Evolutionary conservation across 2,329 filamentous ascomycete genomes (phyloP), one percentile per base, ranked within the genome.

Genomic region (Rutstroemia sp.): DNA sequence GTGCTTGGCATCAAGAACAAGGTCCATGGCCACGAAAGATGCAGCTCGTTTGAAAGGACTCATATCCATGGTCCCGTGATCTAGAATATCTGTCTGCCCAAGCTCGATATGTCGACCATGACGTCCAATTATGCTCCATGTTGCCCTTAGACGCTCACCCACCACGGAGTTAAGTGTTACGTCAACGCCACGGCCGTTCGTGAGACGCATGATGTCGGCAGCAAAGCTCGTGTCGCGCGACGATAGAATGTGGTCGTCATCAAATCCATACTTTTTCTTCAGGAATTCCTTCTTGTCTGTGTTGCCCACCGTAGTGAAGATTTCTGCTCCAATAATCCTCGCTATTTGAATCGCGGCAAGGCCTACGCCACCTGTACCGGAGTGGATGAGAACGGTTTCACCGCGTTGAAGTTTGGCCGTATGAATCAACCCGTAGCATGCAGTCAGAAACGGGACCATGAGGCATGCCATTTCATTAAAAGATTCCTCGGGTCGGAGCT

Each of bases 281-380:
- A 82, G 63, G 4, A 71, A 55, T 0, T 64, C 48, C 7, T 69
- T 70, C 56, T 82, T 77, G 1, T 66, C 60, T 0, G 64, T 46
- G 12, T 65, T 72, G 1, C 61, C 49, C 5, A 76, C 72, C 0
- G 74, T 79, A 2, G 69, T 71, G 54, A 75, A 77, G 2, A 81
- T 62, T 2, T 72, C 61, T n/a, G 69, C 69, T 1, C 67, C 66
- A 2, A 67, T 27, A 37, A 58, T 59, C 30, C 72, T 66, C 0
- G 70, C 69, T 0, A 73, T 21, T 2, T 59, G 52, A 16, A 73
- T 69, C 5, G 58, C 59, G 18, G 59, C 58, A 50, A 62, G 60
- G 16, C 64, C 63, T 1, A 65, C 51, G 10, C 58, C 61, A 6
- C 63, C 62, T 18, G 60, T 48, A 1, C 54, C 63, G 19, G 57